phyloP scores from a whole-genome alignment of 805 yeast species.

The Metschnikowia baotianmanensis region DNA sequence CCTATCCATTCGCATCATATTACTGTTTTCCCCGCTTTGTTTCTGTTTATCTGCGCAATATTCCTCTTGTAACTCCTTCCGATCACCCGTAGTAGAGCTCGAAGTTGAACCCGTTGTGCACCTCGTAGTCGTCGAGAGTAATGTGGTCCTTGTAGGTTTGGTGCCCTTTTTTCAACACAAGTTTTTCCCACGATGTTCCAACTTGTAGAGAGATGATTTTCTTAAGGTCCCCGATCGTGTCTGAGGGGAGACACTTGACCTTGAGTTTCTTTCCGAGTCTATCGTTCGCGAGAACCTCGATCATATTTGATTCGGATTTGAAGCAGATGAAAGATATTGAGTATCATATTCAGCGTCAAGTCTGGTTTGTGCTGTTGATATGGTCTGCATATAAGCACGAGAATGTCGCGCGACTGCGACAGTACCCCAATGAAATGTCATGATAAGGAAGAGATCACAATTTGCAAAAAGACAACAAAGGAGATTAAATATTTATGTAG shows the following conservation, averaged over 20 bases:
- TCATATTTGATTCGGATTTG: constrained; percentile 26
- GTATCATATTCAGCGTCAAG: not conserved
- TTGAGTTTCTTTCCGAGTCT: constrained; percentile 83
- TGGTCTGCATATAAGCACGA: no score
- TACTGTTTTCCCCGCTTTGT: not conserved
- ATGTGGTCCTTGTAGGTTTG: constrained; percentile 86
- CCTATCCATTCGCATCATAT: not conserved
- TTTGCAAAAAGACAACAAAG: no score
- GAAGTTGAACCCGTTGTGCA: constrained; percentile 82
- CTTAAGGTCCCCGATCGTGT: constrained; percentile 87
- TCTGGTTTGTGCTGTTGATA: no score
- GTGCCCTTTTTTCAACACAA: constrained; percentile 81
- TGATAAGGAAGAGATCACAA: no score
- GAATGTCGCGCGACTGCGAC: no score
- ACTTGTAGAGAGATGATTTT: constrained; percentile 77
- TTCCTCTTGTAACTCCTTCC: not conserved
- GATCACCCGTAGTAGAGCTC: constrained; percentile 71
- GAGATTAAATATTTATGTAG: no score
- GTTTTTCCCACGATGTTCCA: constrained; percentile 65
- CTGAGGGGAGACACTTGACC: constrained; percentile 85
- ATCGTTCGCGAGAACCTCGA: constrained; percentile 42
- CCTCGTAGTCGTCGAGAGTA: constrained; percentile 89
- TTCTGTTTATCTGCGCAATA: no score
- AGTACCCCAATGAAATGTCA: no score
- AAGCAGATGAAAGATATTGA: no score